Conservation (phyloP, 2,329 filamentous ascomycete genomes). For the Aphanoascus verrucosus region DNA sequence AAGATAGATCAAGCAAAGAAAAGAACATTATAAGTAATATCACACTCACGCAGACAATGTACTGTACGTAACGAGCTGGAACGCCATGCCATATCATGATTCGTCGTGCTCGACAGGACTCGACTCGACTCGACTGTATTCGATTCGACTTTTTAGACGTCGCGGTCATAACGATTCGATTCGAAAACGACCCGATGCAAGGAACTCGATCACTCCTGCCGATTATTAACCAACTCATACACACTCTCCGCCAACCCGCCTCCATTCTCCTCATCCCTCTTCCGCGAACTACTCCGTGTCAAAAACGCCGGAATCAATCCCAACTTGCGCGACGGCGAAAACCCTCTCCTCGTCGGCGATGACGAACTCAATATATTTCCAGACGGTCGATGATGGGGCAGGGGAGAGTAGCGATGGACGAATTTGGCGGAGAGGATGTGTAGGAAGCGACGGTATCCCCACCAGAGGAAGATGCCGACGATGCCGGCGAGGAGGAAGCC, state of each 20-base stretch:
- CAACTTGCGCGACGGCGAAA: constrained; percentile 29
- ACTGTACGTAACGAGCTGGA: background rate
- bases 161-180: constrained; percentile 1
- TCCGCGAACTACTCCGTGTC: constrained; percentile 32
- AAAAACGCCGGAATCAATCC: constrained; percentile 28
- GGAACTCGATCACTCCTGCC: constrained; percentile 13
- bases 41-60: background rate
- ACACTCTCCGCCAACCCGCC: constrained; percentile 27
- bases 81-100: constrained; percentile 5
- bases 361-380: constrained; percentile 5
- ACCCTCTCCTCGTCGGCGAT: no score
- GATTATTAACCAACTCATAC: constrained; percentile 26
- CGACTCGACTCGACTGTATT: no score
- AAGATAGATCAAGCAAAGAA: background rate
- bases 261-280: constrained; percentile 31
- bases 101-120: no score
- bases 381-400: no score
- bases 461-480: constrained; percentile 41
- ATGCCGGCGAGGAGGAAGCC: constrained; percentile 42
- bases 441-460: constrained; percentile 40
- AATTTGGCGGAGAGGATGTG: constrained; percentile 33
- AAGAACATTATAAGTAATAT: background rate
- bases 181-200: no score
- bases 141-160: background rate
- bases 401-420: constrained; percentile 31